Conservation (phyloP, 495 filamentous ascomycete genomes). For the Aspergillus indologenus region DNA sequence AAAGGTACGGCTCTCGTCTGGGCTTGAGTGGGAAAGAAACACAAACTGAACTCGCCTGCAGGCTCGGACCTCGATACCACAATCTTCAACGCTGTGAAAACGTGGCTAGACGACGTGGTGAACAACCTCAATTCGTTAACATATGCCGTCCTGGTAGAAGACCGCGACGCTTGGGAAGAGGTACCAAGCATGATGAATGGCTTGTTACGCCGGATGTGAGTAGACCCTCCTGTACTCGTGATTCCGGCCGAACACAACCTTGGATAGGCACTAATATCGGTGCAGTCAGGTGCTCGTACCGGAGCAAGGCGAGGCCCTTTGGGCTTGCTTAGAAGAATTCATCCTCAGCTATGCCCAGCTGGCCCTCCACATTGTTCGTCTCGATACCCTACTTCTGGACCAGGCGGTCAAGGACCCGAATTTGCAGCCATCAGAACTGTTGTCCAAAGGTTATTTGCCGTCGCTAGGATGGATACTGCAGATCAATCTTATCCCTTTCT, state of each 20-base stretch:
- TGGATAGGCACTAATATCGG: conserved; percentile 7
- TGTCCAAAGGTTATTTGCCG: conserved; percentile 31
- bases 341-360: conserved; percentile 34
- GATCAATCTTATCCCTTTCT: conserved; percentile 32
- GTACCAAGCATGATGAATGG: conserved; percentile 43
- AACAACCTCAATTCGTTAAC: conserved; percentile 31
- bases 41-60: conserved; percentile 19
- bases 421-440: conserved; percentile 20
- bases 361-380: conserved; percentile 33
- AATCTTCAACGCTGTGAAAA: conserved; percentile 28
- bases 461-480: conserved; percentile 32
- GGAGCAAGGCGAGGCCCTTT: conserved; percentile 26
- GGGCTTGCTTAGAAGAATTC: conserved; percentile 35
- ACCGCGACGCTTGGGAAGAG: conserved; percentile 53
- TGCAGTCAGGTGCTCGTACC: conserved; percentile 30
- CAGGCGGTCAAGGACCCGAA: conserved; percentile 28
- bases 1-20: conserved; percentile 33
- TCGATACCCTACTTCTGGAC: conserved; percentile 30
- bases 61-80: conserved; percentile 28
- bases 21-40: neutral
- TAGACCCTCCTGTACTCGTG: neutral
- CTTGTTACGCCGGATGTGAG: conserved; percentile 46
- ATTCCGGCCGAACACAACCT: neutral
- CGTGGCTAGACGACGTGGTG: conserved; percentile 35
- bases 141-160: conserved; percentile 28